phyloP scores from a whole-genome alignment of 2,329 filamentous ascomycete species.

The Diplodia sapinea region DNA sequence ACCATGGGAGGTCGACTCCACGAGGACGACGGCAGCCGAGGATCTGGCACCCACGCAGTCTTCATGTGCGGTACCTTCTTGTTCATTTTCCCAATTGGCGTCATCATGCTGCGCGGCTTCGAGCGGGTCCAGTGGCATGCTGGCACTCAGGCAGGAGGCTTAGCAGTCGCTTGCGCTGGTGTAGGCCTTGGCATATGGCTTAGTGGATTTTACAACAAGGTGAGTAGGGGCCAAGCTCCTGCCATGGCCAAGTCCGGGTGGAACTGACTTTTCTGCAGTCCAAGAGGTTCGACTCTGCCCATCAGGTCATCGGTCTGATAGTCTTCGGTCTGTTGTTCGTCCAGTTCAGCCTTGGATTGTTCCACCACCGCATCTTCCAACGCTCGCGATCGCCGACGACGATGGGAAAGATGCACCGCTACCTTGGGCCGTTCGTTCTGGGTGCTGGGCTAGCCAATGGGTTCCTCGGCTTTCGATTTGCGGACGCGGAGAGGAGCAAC shows the following conservation, averaged over 20 bases:
- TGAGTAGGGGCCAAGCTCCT: constrained; percentile 44
- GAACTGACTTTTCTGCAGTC: constrained; percentile 48
- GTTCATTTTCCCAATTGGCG: constrained; percentile 62
- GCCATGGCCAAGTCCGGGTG: too few species aligned
- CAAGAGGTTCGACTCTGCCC: constrained; percentile 56
- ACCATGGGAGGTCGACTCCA: not conserved
- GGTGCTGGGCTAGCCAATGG: constrained; percentile 36
- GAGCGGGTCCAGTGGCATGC: constrained; percentile 62
- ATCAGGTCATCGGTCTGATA: constrained; percentile 15
- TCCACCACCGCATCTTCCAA: constrained; percentile 31
- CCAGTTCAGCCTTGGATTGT: constrained; percentile 15
- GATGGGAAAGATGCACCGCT: constrained; percentile 35
- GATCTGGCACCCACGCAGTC: constrained; percentile 43
- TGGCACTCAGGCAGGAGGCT: constrained; percentile 58
- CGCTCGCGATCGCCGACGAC: constrained; percentile 32
- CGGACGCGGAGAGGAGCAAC: constrained; percentile 33
- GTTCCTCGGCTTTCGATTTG: constrained; percentile 37
- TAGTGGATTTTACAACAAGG: constrained; percentile 62
- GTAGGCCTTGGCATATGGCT: constrained; percentile 60
- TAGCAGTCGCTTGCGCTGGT: constrained; percentile 58
- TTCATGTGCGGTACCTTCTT: constrained; percentile 65
- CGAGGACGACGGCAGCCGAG: constrained; percentile 39
- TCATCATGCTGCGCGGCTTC: constrained; percentile 60
- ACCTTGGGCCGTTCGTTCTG: constrained; percentile 35
- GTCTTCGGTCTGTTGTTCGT: constrained; percentile 8